These are phyloP conservation scores for Pseudogymnoascus sp. DNA, from an alignment of 2,329 filamentous ascomycete species.

Conservation along the genomic window DNA sequence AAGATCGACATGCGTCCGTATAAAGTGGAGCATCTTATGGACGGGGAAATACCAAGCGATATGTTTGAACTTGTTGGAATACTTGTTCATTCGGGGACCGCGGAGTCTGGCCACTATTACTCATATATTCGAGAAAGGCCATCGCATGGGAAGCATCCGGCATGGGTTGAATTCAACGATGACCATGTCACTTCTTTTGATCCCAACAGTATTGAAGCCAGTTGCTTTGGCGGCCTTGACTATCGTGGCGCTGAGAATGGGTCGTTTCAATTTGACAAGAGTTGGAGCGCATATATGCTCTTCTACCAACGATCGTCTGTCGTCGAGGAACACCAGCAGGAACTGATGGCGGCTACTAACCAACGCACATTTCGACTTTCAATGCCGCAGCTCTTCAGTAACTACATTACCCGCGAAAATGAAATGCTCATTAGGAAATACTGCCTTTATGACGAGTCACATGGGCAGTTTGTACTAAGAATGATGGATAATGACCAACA, in stretches of 20 bases:
- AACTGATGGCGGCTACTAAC: slow-evolving; percentile 31
- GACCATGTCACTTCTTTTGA: slow-evolving; percentile 73
- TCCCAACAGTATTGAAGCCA: slow-evolving; percentile 58
- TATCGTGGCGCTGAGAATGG: slow-evolving; percentile 39
- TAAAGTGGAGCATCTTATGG: slow-evolving; percentile 73
- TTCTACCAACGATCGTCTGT: slow-evolving; percentile 82
- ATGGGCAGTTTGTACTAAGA: slow-evolving; percentile 57
- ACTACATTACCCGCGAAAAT: slow-evolving; percentile 65
- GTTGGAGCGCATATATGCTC: slow-evolving; percentile 91
- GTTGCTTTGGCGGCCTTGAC: slow-evolving; percentile 71
- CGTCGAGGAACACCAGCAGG: slow-evolving; percentile 45
- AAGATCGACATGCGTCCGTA: slow-evolving; percentile 83
- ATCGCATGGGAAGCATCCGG: slow-evolving; percentile 34
- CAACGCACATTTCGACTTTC: slow-evolving; percentile 37
- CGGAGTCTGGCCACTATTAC: slow-evolving; percentile 94
- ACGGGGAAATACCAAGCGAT: slow-evolving; percentile 55
- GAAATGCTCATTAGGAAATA: slow-evolving; percentile 65
- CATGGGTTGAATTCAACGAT: slow-evolving; percentile 94
- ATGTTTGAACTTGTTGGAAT: slow-evolving; percentile 91
- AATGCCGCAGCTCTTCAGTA: slow-evolving; percentile 38
- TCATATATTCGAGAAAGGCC: slow-evolving; percentile 84
- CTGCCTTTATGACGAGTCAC: slow-evolving; percentile 66
- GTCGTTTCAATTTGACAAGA: slow-evolving; percentile 51
- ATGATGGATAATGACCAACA: slow-evolving; percentile 50
- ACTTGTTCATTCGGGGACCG: slow-evolving; percentile 84